Conservation (phyloP, 2,329 filamentous ascomycete genomes). For the Lecanoromycetidae sp. region DNA sequence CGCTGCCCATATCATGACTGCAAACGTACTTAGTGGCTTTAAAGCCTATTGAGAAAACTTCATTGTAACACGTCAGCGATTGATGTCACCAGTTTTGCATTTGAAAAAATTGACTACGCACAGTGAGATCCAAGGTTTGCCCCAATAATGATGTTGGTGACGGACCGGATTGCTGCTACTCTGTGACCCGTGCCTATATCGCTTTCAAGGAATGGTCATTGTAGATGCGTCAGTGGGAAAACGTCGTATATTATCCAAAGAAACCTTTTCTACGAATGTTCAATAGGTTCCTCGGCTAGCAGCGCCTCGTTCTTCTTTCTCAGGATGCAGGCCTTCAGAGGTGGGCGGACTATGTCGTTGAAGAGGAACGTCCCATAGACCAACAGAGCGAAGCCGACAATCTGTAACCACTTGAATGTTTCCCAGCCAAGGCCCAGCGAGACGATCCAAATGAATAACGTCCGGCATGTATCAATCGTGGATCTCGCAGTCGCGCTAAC, state of each 20-base stretch:
- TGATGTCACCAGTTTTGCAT: too few relatives aligned
- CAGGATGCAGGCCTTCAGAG: constrained; percentile 55
- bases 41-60: too few relatives aligned
- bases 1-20: too few relatives aligned
- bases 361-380: constrained; percentile 97
- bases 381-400: constrained; percentile 72
- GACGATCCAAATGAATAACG: constrained; percentile 95
- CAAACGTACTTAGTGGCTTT: too few relatives aligned
- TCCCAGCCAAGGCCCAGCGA: constrained; percentile 92
- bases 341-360: constrained; percentile 82
- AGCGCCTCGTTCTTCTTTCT: constrained; percentile 38
- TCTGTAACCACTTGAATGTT: constrained; percentile 93
- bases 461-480: constrained; percentile 94
- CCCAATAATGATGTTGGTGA: too few relatives aligned
- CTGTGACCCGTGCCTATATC: too few relatives aligned
- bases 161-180: too few relatives aligned
- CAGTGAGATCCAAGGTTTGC: too few relatives aligned
- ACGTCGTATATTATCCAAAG: too few relatives aligned
- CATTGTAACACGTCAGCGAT: too few relatives aligned
- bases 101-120: too few relatives aligned
- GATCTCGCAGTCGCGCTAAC: constrained; percentile 89
- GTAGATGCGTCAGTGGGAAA: background rate
- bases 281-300: constrained; percentile 71
- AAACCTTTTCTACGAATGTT: constrained; percentile 39
- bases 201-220: too few relatives aligned